phyloP scores from a whole-genome alignment of 2,329 filamentous ascomycete genomes.

The Trichophaea hybrida region DNA sequence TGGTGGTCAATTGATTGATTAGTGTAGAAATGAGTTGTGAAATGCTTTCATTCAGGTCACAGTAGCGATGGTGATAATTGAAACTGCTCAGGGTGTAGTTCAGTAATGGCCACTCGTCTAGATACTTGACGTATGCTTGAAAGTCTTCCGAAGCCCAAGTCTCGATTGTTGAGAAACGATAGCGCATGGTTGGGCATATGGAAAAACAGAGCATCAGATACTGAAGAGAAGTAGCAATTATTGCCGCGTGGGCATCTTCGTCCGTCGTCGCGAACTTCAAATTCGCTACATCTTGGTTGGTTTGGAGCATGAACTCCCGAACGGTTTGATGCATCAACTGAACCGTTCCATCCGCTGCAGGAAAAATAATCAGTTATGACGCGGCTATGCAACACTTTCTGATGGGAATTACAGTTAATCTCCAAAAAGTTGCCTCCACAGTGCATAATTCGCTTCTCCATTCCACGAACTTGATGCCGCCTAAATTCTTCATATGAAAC shows the following conservation, averaged over 20 bases:
- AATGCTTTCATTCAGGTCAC: not conserved
- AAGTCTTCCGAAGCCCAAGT: not conserved
- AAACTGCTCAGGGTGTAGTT: not conserved
- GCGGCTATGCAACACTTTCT: not conserved
- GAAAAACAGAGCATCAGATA: not conserved
- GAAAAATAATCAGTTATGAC: not conserved
- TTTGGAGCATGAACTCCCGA: not conserved
- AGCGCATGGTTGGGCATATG: not conserved
- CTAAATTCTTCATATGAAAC: not conserved
- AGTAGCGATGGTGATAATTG: not conserved
- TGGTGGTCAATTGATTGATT: not conserved
- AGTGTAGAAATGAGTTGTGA: not conserved
- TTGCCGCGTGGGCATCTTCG: not conserved
- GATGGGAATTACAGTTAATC: not conserved
- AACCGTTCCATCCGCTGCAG: not conserved
- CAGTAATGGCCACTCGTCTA: not conserved
- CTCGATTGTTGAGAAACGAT: not conserved
- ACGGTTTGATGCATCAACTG: constrained; percentile 6
- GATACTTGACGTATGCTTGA: not conserved
- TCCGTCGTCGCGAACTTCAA: not conserved
- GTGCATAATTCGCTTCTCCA: not conserved
- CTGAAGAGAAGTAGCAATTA: not conserved
- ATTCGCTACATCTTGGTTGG: not conserved
- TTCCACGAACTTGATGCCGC: not conserved
- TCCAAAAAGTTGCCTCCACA: not conserved